Base-by-base conservation (phyloP, 2,329 filamentous ascomycete species). In the Cytospora piceae region DNA sequence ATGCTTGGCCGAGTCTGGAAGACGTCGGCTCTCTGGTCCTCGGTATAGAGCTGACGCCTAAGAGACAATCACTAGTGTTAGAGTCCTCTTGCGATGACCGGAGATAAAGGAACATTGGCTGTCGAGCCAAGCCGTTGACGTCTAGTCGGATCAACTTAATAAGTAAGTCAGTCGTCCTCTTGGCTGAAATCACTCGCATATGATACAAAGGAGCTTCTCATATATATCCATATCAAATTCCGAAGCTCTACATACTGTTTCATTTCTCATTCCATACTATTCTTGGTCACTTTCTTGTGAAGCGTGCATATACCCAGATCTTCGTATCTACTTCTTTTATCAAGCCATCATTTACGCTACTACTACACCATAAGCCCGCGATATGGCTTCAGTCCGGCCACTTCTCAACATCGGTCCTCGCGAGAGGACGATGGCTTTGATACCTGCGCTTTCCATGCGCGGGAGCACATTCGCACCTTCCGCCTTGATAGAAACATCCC, bases 301-400 rank as follows among this genome's bases (percentile, higher is more conserved):
- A 63, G 61, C 53, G 61, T 63, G 61, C 61, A 57, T 57, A 63
- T 63, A 63, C 37, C 29, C 37, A 34, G 24, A 37, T 42, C 53
- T 12, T 15, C 49, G 39, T 27, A 22, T 57, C 42, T 60, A 22
- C 8, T 52, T 57, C 46, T 39, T 39, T 59, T 63, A 63, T 63
- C 53, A 42, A 42, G 58, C 34, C 55, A 53, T 24, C 61, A 53
- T 57, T 14, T 24, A 27, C 51, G 5, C n/a, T n/a, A 32, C 17
- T 15, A 31, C 51, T 49, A 37, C 42, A 52, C 39, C 52, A 17
- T 27, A 31, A 37, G 58, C n/a, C 34, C 29, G 27, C 27, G 31
- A 58, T 49, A 68, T 68, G 66, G 59, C 63, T 61, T 68, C 66
- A 32, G 29, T 66, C 17, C 66, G 66, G 57, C 56, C 63, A 15